phyloP scores from a whole-genome alignment of 1,139 yeast species.

The Zygoascus meyerae region DNA sequence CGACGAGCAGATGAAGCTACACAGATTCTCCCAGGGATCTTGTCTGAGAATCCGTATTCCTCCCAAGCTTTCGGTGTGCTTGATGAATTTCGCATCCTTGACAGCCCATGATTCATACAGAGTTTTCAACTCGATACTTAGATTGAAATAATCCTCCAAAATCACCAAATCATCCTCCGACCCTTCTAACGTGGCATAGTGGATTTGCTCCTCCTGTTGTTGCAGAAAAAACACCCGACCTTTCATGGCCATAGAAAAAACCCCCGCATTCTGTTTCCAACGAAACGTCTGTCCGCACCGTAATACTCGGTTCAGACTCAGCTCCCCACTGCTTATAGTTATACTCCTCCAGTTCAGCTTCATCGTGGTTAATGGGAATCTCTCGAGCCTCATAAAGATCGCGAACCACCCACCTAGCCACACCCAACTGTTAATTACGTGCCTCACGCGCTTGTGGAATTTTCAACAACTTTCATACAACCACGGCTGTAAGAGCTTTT shows the following conservation, averaged over 20 bases:
- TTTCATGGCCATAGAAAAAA: constrained; percentile 34
- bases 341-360: constrained; percentile 25
- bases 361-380: neutral
- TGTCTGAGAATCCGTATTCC: constrained; percentile 85
- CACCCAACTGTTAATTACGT: neutral
- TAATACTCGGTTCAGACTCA: constrained; percentile 60
- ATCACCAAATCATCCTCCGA: constrained; percentile 35
- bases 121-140: constrained; percentile 47
- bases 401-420: no score
- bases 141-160: constrained; percentile 63
- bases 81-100: constrained; percentile 47
- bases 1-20: constrained; percentile 91
- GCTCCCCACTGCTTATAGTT: constrained; percentile 39
- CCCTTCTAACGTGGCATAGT: constrained; percentile 28
- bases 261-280: constrained; percentile 30
- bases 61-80: constrained; percentile 35
- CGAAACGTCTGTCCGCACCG: constrained; percentile 71
- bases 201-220: constrained; percentile 31
- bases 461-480: no score
- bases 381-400: neutral
- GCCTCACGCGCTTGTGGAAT: neutral
- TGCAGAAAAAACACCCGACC: constrained; percentile 33
- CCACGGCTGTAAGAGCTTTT: no score
- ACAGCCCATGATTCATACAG: constrained; percentile 59
- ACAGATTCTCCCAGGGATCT: constrained; percentile 93